Conservation (phyloP, 345 rosid species). For the Lenwebbia sp. region DNA sequence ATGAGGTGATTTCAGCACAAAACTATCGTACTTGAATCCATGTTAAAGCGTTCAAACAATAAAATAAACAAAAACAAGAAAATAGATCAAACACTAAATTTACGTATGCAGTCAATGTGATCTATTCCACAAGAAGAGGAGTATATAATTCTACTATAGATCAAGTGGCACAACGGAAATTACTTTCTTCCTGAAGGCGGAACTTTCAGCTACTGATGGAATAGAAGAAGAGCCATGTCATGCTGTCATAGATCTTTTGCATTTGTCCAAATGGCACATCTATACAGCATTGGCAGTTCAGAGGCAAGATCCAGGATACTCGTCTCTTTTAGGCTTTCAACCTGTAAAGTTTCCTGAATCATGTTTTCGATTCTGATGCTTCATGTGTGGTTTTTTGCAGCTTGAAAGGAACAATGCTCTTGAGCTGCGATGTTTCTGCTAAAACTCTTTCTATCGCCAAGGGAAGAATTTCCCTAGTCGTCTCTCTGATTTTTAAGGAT, state of each 20-base stretch:
- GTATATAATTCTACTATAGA: background rate
- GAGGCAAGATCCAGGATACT: constrained; percentile 28
- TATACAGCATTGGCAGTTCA: constrained; percentile 62
- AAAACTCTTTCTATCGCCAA: constrained; percentile 38
- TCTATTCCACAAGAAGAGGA: background rate
- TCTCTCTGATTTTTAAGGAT: no score
- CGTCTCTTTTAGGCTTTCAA: background rate
- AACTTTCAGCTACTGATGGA: constrained; percentile 21
- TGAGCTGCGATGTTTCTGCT: constrained; percentile 44
- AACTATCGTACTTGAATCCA: background rate
- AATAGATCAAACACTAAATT: background rate
- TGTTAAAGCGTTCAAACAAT: background rate
- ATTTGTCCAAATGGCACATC: constrained; percentile 24
- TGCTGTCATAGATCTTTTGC: constrained; percentile 47
- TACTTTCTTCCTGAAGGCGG: constrained; percentile 41
- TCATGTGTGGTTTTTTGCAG: constrained; percentile 16
- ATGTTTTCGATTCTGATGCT: background rate
- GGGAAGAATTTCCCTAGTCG: constrained; percentile 20
- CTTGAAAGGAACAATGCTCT: constrained; percentile 61
- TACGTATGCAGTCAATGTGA: background rate
- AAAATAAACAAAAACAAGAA: background rate
- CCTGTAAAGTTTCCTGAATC: background rate
- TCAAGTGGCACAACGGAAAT: background rate
- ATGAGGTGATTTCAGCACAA: background rate
- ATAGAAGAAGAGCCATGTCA: constrained; percentile 23